Evolutionary conservation across 2,329 filamentous ascomycete genomes (phyloP).

Genomic region (Periconia sp.): DNA sequence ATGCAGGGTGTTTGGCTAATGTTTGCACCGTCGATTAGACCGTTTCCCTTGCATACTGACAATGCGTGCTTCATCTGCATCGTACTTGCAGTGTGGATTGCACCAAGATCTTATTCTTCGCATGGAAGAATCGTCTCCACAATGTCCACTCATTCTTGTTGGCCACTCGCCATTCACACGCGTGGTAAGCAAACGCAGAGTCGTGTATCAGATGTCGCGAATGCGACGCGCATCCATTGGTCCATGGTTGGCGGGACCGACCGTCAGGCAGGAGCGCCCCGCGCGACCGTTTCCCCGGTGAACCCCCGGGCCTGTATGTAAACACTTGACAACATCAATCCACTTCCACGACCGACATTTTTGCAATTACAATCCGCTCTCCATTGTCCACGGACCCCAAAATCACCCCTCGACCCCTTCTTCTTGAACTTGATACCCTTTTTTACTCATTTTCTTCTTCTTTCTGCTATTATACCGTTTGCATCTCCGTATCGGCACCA

Average conservation of each 20-base stretch:
- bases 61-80: too few species aligned
- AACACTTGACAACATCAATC: constrained; percentile 8
- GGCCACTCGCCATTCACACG: not conserved
- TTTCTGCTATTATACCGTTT: not conserved
- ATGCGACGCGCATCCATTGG: constrained; percentile 11
- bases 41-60: too few species aligned
- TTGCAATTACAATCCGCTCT: not conserved
- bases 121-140: too few species aligned
- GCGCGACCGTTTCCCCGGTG: constrained; percentile 11
- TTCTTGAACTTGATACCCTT: not conserved
- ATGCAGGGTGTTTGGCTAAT: too few species aligned
- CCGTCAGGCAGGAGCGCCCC: constrained; percentile 1
- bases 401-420: not conserved
- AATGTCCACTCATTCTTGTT: too few species aligned
- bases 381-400: not conserved
- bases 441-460: not conserved
- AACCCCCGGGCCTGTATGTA: constrained; percentile 7
- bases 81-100: too few species aligned
- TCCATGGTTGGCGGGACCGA: not conserved
- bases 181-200: not conserved
- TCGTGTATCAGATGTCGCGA: constrained; percentile 6
- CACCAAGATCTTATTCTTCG: too few species aligned
- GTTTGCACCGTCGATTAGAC: too few species aligned
- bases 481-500: too few species aligned
- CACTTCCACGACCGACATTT: not conserved